Evolutionary conservation across 164 flowering plant species (phyloP).

Genomic region (Vitis labrusca): DNA sequence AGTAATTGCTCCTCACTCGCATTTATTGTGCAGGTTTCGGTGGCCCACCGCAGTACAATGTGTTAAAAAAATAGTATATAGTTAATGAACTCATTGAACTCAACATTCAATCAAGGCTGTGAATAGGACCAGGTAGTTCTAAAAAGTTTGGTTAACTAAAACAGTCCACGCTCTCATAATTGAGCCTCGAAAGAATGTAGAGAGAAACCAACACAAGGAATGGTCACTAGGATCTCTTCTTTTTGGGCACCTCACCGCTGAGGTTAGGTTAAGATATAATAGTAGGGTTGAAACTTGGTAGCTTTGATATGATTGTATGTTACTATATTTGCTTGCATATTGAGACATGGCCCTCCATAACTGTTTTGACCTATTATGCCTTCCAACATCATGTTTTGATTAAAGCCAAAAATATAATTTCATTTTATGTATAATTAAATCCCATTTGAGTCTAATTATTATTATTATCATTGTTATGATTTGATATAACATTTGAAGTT

Average conservation of each 20-base stretch:
- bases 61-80: background rate
- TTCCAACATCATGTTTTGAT: background rate
- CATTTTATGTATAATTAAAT: background rate
- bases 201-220: background rate
- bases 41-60: background rate
- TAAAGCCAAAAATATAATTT: background rate
- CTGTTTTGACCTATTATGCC: background rate
- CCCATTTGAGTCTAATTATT: background rate
- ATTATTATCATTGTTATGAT: too few species aligned
- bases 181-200: background rate
- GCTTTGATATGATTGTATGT: background rate
- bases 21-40: background rate
- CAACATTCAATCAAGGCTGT: background rate
- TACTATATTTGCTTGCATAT: background rate
- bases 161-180: background rate
- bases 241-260: background rate
- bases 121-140: background rate
- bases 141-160: background rate
- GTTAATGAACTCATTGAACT: background rate
- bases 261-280: background rate
- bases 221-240: background rate
- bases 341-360: background rate
- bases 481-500: too few species aligned
- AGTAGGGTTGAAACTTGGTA: background rate
- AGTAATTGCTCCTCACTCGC: background rate